phyloP scores from a whole-genome alignment of 2,329 filamentous ascomycete genomes.

The Diaporthe ilicicola region DNA sequence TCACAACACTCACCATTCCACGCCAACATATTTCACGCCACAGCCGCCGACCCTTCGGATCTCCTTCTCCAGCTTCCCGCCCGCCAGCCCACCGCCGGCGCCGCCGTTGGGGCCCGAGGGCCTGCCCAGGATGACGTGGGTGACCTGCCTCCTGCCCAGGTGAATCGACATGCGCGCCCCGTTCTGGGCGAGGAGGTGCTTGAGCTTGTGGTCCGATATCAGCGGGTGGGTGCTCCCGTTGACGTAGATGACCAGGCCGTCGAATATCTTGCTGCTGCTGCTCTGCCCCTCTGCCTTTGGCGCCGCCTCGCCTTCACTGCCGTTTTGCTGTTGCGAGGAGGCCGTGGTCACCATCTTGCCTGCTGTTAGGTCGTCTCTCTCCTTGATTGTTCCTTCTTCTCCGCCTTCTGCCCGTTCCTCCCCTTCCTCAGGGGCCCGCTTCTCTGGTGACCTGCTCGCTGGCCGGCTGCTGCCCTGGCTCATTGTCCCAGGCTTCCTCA shows the following conservation, averaged over 20 bases:
- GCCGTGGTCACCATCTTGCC: too few relatives aligned
- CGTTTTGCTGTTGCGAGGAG: slow-evolving; percentile 37
- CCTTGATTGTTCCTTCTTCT: slow-evolving; percentile 35
- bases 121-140: slow-evolving; percentile 83
- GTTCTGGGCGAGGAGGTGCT: slow-evolving; percentile 77
- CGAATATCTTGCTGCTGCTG: slow-evolving; percentile 68
- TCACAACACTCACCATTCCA: slow-evolving; percentile 72
- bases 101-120: slow-evolving; percentile 59
- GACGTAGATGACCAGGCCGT: slow-evolving; percentile 79
- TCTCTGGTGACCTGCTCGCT: slow-evolving; percentile 1
- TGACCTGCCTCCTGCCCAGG: slow-evolving; percentile 77
- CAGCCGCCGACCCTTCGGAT: slow-evolving; percentile 72
- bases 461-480: background rate
- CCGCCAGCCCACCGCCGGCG: slow-evolving; percentile 78
- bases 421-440: background rate
- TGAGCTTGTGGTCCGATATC: slow-evolving; percentile 87
- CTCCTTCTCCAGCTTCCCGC: slow-evolving; percentile 83
- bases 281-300: slow-evolving; percentile 46
- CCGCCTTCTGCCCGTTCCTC: background rate
- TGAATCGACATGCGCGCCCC: slow-evolving; percentile 77
- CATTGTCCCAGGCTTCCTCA: slow-evolving; percentile 57
- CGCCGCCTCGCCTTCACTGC: slow-evolving; percentile 45
- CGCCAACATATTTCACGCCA: slow-evolving; percentile 79
- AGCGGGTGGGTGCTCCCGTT: slow-evolving; percentile 86
- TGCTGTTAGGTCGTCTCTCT: too few relatives aligned